Evolutionary conservation across 805 yeast genomes (phyloP).

Genomic region (Lipomyces chichibuensis): DNA sequence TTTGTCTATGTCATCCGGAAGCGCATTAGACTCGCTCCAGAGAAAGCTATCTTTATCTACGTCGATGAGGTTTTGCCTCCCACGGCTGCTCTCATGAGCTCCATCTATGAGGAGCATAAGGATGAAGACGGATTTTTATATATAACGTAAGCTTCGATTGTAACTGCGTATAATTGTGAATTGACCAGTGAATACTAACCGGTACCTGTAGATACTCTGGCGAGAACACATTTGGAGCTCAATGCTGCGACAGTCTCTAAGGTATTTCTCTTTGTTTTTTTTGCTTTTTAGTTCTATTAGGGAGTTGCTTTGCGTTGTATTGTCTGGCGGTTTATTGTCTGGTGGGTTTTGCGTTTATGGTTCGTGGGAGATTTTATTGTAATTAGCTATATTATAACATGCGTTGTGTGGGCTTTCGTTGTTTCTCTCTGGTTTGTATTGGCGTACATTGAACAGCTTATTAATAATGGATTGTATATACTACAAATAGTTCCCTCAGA

Average conservation of each 20-base stretch:
- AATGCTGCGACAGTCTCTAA: constrained; percentile 14
- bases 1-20: constrained; percentile 97
- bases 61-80: constrained; percentile 97
- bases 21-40: constrained; percentile 92
- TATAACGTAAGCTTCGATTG: constrained; percentile 63
- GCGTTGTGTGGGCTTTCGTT: neutral
- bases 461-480: constrained; percentile 8
- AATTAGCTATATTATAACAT: neutral
- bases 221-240: constrained; percentile 88
- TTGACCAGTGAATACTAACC: neutral
- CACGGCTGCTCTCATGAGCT: constrained; percentile 94
- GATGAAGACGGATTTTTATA: constrained; percentile 97
- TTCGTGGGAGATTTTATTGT: neutral
- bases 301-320: constrained; percentile 5
- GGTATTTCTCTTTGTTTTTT: constrained; percentile 2
- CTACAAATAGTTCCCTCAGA: constrained; percentile 4
- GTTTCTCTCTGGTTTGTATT: neutral
- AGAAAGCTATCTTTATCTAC: constrained; percentile 96
- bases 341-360: constrained; percentile 2
- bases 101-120: constrained; percentile 93
- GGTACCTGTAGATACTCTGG: constrained; percentile 58
- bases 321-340: neutral
- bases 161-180: neutral
- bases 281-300: neutral
- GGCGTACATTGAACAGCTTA: constrained; percentile 7